Percentiles rank a stretch among this genome's conserved stretches.
These are phyloP conservation scores for sunflower (Helianthus annuus) DNA, from an alignment of 129 eudicot genomes.

Conservation along the genomic window DNA sequence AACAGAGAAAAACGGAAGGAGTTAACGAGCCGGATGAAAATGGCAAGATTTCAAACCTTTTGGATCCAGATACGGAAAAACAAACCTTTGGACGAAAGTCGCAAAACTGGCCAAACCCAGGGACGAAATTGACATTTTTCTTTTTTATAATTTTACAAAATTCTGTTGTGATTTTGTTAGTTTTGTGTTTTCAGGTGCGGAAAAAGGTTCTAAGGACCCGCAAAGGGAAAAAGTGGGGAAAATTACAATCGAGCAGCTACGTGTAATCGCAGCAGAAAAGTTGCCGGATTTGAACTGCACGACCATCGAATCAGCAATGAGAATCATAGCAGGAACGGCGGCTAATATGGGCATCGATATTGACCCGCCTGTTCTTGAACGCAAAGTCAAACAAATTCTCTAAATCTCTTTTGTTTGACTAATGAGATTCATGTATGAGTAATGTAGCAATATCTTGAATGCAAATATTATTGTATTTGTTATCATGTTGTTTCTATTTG, in stretches of 20 bases:
- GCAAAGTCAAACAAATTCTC: slow-evolving; percentile 62
- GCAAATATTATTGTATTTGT: slow-evolving; percentile 31
- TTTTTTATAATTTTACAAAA: no score
- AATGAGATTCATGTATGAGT: slow-evolving; percentile 27
- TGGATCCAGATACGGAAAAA: no score
- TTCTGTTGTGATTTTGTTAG: no score
- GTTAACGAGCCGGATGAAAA: no score
- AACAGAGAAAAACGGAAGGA: no score
- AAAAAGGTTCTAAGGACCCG: slow-evolving; percentile 95
- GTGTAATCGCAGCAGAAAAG: slow-evolving; percentile 79
- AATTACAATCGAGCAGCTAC: slow-evolving; percentile 87
- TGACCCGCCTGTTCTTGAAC: slow-evolving; percentile 91
- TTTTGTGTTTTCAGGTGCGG: slow-evolving; percentile 54
- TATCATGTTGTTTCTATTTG: slow-evolving; percentile 1
- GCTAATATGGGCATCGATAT: slow-evolving; percentile 96
- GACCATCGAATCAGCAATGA: slow-evolving; percentile 92
- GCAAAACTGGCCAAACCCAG: no score
- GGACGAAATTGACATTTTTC: no score
- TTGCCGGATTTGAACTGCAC: slow-evolving; percentile 94
- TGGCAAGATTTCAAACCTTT: no score
- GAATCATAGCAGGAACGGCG: slow-evolving; percentile 97
- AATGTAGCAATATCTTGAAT: slow-evolving; percentile 29
- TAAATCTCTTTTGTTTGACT: slow-evolving; percentile 29
- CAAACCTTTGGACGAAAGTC: no score
- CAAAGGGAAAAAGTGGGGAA: slow-evolving; percentile 79